These are phyloP conservation scores for Metarhizium rileyi DNA, from an alignment of 2,329 filamentous ascomycete genomes.

Conservation along the genomic window DNA sequence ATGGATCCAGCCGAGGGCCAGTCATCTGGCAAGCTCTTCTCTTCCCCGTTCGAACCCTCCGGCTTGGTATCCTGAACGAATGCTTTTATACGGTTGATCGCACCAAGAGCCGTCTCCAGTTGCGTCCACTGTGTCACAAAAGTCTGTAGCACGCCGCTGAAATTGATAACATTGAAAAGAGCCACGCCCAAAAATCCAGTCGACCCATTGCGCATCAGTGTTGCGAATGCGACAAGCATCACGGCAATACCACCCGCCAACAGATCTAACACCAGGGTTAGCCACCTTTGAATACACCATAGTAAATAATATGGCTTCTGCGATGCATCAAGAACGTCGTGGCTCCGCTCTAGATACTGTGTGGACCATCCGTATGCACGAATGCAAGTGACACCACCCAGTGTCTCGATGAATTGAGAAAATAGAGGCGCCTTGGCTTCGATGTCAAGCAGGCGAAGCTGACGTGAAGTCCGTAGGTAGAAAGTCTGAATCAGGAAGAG, in stretches of 20 bases:
- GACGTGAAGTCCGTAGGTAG: slow-evolving; percentile 49
- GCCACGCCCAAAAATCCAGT: slow-evolving; percentile 17
- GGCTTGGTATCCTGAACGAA: slow-evolving; percentile 17
- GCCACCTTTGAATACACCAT: slow-evolving; percentile 42
- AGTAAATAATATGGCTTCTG: slow-evolving; percentile 45
- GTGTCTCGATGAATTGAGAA: slow-evolving; percentile 22
- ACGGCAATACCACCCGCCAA: slow-evolving; percentile 26
- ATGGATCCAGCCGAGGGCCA: not conserved
- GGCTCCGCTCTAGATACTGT: slow-evolving; percentile 26
- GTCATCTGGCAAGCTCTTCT: not conserved
- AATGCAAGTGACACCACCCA: slow-evolving; percentile 23
- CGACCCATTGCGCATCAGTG: slow-evolving; percentile 19
- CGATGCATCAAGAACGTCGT: slow-evolving; percentile 30
- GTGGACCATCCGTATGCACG: slow-evolving; percentile 30
- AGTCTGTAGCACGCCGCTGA: slow-evolving; percentile 21
- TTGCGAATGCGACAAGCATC: slow-evolving; percentile 32
- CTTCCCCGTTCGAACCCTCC: not conserved
- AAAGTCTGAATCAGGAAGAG: slow-evolving; percentile 42
- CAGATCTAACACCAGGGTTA: slow-evolving; percentile 40
- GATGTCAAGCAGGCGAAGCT: slow-evolving; percentile 45
- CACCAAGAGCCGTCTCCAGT: slow-evolving; percentile 26
- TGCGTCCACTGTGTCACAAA: slow-evolving; percentile 25
- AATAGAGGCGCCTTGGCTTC: slow-evolving; percentile 24
- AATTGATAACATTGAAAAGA: slow-evolving; percentile 18
- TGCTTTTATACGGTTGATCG: slow-evolving; percentile 22